A percentile compares a stretch with the other conserved stretches of the same genome.
These are phyloP conservation scores for Gaeumannomyces tritici DNA, from an alignment of 2,329 filamentous ascomycete genomes.

Conservation along the genomic window DNA sequence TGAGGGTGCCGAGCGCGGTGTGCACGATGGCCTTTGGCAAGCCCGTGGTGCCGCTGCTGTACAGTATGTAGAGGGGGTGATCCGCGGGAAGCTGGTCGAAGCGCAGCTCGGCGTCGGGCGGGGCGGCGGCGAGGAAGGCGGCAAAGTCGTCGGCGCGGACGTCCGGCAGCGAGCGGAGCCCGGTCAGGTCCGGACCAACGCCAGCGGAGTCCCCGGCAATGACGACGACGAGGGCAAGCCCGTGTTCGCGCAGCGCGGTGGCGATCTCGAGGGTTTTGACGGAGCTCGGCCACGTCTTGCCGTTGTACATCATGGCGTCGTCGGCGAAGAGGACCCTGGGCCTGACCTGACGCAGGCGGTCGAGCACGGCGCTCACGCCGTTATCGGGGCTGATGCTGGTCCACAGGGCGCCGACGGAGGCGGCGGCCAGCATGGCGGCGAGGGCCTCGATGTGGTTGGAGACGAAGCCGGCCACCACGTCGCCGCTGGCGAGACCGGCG, in stretches of 20 bases:
- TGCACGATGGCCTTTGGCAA: slow-evolving; percentile 92
- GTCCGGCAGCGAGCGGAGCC: slow-evolving; percentile 26
- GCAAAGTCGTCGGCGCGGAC: slow-evolving; percentile 34
- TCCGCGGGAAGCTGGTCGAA: slow-evolving; percentile 77
- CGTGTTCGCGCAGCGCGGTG: slow-evolving; percentile 45
- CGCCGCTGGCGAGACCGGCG: slow-evolving; percentile 46
- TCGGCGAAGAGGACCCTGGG: slow-evolving; percentile 79
- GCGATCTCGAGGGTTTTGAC: slow-evolving; percentile 74
- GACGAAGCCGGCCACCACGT: slow-evolving; percentile 64
- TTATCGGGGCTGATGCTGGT: slow-evolving; percentile 89
- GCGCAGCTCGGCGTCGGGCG: slow-evolving; percentile 34
- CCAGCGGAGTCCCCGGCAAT: slow-evolving; percentile 52
- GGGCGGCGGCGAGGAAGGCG: slow-evolving; percentile 27
- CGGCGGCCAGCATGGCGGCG: slow-evolving; percentile 77
- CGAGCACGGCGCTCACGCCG: slow-evolving; percentile 82
- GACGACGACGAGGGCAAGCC: slow-evolving; percentile 62
- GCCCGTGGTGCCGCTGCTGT: slow-evolving; percentile 82
- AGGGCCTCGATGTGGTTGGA: slow-evolving; percentile 85
- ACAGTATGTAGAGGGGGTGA: slow-evolving; percentile 88
- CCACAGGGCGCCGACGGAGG: slow-evolving; percentile 81
- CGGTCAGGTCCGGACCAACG: slow-evolving; percentile 29
- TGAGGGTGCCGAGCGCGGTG: slow-evolving; percentile 76
- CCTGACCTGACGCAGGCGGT: slow-evolving; percentile 76
- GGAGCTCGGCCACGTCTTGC: slow-evolving; percentile 73
- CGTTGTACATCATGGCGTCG: slow-evolving; percentile 84